Conservation (phyloP, 768 basidiomycete species). For the Russula vinacea region DNA sequence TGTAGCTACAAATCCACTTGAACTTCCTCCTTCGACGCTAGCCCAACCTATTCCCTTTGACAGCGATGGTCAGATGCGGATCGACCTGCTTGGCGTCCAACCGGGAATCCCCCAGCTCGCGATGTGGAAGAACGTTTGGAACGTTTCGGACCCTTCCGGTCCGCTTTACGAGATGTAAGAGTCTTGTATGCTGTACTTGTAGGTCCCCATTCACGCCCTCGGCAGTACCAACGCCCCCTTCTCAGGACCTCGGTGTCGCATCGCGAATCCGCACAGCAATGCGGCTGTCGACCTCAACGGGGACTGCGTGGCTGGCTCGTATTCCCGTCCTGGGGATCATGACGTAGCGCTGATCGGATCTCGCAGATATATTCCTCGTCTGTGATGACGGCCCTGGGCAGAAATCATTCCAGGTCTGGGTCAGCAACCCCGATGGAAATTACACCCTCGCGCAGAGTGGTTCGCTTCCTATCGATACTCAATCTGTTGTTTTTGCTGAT, state of each 20-base stretch:
- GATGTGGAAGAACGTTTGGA: conserved; percentile 83
- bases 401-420: conserved; percentile 86
- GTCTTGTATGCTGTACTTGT: conserved; percentile 4
- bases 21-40: conserved; percentile 59
- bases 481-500: conserved; percentile 84
- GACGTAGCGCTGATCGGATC: conserved; percentile 1
- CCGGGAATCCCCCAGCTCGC: conserved; percentile 46
- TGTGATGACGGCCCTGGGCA: conserved; percentile 58
- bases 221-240: conserved; percentile 50
- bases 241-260: conserved; percentile 59
- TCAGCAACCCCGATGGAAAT: conserved; percentile 75
- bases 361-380: conserved; percentile 82
- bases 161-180: conserved; percentile 68
- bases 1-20: conserved; percentile 40
- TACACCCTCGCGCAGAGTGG: conserved; percentile 69
- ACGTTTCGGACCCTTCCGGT: conserved; percentile 49
- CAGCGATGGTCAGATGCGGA: conserved; percentile 81
- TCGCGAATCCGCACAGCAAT: conserved; percentile 91
- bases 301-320: conserved; percentile 86
- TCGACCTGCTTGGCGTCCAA: conserved; percentile 73
- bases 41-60: conserved; percentile 87
- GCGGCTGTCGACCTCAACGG: conserved; percentile 93
- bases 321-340: background rate
- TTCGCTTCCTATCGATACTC: conserved; percentile 68
- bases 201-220: conserved; percentile 6